Base-by-base conservation (phyloP, 179 eudicot genomes). In the Carnegiea gigantea region DNA sequence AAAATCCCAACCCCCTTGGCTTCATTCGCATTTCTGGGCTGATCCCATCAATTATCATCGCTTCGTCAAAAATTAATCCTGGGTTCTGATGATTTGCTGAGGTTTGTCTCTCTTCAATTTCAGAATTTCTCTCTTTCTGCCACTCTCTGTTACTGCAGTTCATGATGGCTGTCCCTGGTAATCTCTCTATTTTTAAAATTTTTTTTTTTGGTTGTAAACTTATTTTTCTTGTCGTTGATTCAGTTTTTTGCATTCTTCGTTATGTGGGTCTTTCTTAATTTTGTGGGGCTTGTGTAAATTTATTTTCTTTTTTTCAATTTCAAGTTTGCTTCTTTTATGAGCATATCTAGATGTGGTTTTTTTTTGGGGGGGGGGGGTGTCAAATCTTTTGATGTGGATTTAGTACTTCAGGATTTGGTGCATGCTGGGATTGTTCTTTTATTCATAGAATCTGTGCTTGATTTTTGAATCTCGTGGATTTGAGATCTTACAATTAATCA, bases 151-250 rank as follows among this genome's bases (percentile, higher is more conserved):
- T 67, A 79, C 75, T 84, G 36, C 78, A 59, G 54, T 76, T 84
- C 78, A 64, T 44, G 48, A 78, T 84, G 72, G 70, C 6, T 44
- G 28, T 73, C 30, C 67, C 75, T 77, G 84, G 86, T 84, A 84
- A 36, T 77, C 60, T 8, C 38, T 64, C 17, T 11, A 9, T 59
- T 36, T n/a, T n/a, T n/a, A n/a, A n/a, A n/a, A n/a, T n/a, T n/a
- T n/a, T n/a, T n/a, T n/a, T 57, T 67, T 18, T 57, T 67, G 6
- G 4, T 11, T 23, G 9, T 9, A 3, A 20, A 46, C 51, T 68
- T 53, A 48, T 18, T 70, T 48, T 23, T 23, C 40, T 51, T 77
- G 77, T 26, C 26, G 30, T 8, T 40, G 70, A 24, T 77, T 11
- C 28, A 11, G 12, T 21, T 26, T 5, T 77, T 77, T 33, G 62